Percentiles rank a stretch among this genome's conserved stretches.
Evolutionary conservation across 1,139 yeast species (phyloP).

Genomic region (Zygoascus sp.): DNA sequence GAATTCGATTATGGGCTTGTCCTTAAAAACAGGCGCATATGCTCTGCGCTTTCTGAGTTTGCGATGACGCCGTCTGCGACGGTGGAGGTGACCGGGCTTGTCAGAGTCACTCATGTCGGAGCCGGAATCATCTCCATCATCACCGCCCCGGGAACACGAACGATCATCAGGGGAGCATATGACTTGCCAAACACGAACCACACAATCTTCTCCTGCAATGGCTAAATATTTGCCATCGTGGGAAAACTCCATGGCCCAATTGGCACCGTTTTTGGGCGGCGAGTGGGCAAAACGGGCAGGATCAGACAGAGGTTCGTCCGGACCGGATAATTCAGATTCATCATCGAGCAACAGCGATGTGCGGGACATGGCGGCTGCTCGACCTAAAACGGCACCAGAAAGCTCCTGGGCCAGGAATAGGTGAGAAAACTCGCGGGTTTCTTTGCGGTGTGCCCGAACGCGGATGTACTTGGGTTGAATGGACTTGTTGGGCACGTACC

Average conservation of each 20-base stretch:
- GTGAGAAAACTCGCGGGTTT: slow-evolving; percentile 42
- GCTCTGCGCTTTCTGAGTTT: slow-evolving; percentile 24
- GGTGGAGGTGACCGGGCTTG: neutral
- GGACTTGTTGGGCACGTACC: slow-evolving; percentile 30
- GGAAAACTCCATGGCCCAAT: slow-evolving; percentile 71
- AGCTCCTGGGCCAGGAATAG: slow-evolving; percentile 81
- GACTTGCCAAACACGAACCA: slow-evolving; percentile 73
- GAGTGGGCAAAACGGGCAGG: neutral
- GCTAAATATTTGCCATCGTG: slow-evolving; percentile 79
- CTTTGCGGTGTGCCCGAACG: slow-evolving; percentile 35
- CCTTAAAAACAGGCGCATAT: slow-evolving; percentile 77
- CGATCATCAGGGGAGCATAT: slow-evolving; percentile 40
- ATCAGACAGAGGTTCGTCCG: neutral
- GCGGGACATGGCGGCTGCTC: slow-evolving; percentile 1
- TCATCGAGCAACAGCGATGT: slow-evolving; percentile 2
- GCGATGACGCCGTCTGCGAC: slow-evolving; percentile 6
- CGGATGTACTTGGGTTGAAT: slow-evolving; percentile 37
- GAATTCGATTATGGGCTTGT: slow-evolving; percentile 57
- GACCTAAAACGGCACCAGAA: slow-evolving; percentile 10
- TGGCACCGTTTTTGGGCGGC: slow-evolving; percentile 18
- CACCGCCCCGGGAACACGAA: slow-evolving; percentile 16
- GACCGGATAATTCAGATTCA: neutral
- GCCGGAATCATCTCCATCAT: slow-evolving; percentile 14
- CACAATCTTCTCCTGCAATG: slow-evolving; percentile 72
- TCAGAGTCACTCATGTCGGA: too few relatives aligned